A percentile compares a stretch with the other conserved stretches of the same genome.
Conservation (phyloP, 495 filamentous ascomycete genomes). For the Penicillium goetzii region DNA sequence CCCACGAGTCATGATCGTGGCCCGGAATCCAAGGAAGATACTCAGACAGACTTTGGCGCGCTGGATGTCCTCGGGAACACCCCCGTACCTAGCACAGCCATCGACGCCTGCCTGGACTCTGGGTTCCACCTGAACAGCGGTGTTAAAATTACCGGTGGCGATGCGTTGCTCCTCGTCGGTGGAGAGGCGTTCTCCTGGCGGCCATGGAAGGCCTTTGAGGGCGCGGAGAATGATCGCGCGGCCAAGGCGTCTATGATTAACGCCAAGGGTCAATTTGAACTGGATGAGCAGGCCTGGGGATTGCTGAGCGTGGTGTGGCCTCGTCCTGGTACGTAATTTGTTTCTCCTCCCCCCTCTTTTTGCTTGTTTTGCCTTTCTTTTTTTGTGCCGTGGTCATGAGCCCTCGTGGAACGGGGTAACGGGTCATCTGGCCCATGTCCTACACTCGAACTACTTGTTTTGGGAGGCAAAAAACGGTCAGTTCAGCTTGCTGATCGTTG, state of each 20-base stretch:
- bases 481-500: conserved; percentile 24
- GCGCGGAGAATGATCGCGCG: conserved; percentile 31
- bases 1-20: conserved; percentile 58
- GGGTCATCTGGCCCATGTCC: conserved; percentile 10
- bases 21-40: conserved; percentile 60
- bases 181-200: conserved; percentile 89
- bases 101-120: conserved; percentile 77
- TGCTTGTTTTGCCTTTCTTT: conserved; percentile 1
- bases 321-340: conserved; percentile 72
- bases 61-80: conserved; percentile 81
- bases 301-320: conserved; percentile 82
- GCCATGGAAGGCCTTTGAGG: conserved; percentile 63
- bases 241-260: conserved; percentile 62
- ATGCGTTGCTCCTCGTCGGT: conserved; percentile 72
- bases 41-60: conserved; percentile 72
- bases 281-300: conserved; percentile 71
- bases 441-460: conserved; percentile 5
- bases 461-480: not conserved
- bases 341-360: conserved; percentile 4
- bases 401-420: not conserved
- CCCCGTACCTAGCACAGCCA: conserved; percentile 73
- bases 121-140: conserved; percentile 86
- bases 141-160: conserved; percentile 63
- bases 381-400: conserved; percentile 15
- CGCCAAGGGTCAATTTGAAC: conserved; percentile 78